Evolutionary conservation across 495 filamentous ascomycete species (phyloP), one percentile per base, ranked within the genome.

Genomic region (Penicillium mononematosum): DNA sequence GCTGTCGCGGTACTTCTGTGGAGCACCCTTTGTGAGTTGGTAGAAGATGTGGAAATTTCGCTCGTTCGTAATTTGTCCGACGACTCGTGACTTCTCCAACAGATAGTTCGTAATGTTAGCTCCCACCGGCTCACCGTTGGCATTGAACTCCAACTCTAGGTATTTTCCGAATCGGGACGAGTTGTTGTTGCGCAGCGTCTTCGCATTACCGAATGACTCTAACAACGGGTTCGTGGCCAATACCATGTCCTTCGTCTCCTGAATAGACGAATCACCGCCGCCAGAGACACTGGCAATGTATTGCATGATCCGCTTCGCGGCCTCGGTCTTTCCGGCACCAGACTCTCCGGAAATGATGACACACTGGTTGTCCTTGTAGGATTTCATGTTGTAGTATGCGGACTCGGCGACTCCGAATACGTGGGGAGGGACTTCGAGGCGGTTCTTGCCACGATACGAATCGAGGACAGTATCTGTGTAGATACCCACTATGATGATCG

Each of bases 21-120:
- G 88, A 14, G 94, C 95, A 1, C 88, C 92, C 70, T 99, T 99
- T 20, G 95, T 88, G 72, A 96, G 96, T 70, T 99, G 95, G 72
- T 99, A 99, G 71, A 99, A 98, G 63, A 99, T 98, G 72, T 99
- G 95, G 75, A 99, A 99, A 70, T 96, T 98, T 60, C 95, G 84
- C 80, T 99, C 95, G 60, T 98, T 93, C 55, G 73, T 81, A 60
- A 97, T 98, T 76, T 98, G 95, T 7, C 93, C 92, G 2, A 98
- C 94, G 1, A 99, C 95, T 75, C 95, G 81, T 20, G 89, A 86
- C 78, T 98, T 98, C 69, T 99, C 95, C 53, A 99, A 79, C 19
- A 99, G 77, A 68, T 99, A 99, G 64, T 99, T 99, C 56, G 93
- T 96, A 72, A 99, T 96, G 69, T 96, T 92, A 55, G 95, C 95